Base-by-base conservation (phyloP, 805 yeast genomes). In the Priceomyces melissophilus region DNA sequence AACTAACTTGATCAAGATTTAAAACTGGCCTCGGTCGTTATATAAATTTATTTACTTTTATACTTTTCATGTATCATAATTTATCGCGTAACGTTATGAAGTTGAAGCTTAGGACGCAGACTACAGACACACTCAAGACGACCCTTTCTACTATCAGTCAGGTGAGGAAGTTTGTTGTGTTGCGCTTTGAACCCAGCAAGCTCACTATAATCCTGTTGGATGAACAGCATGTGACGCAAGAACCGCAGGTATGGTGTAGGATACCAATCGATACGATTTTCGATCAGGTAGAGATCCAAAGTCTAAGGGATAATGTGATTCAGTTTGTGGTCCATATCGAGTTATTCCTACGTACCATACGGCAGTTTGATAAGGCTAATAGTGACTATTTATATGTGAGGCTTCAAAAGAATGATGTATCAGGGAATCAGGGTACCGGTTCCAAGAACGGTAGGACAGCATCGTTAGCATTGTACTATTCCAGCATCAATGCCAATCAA, bases 231-330 rank as follows among this genome's bases (percentile, higher is more conserved):
- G 48, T 71, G 20, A 66, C 71, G 33, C 64, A 55, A 30, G 84
- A 81, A 43, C 87, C 88, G 2, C 87, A 81, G 46, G 76, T 80
- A 2, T 84, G 88, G 87, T 74, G 84, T 48, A 77, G 76, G 44
- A 52, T 83, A 10, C 65, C 71, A 12, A 67, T 64, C 55, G 39
- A 53, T 2, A 60, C 68, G 10, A 54, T 79, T 30, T 75, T 82
- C 65, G 68, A 67, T 47, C 60, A 67, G 32, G 69, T 76, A 31
- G 80, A 76, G 44, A 69, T 80, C 27, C 72, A 67, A 38, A 76
- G 84, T 34, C 49, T 71, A 1, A 61, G 81, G 17, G 77, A 78
- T 28, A 74, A 81, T 50, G 66, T 71, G 13, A 75, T 84, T 14
- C 70, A 75, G 42, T 57, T 84, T 40, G 90, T 84, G 49, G 58